Base-by-base conservation (phyloP, 441 rosid genomes). In the Gossypium schwendimanii region DNA sequence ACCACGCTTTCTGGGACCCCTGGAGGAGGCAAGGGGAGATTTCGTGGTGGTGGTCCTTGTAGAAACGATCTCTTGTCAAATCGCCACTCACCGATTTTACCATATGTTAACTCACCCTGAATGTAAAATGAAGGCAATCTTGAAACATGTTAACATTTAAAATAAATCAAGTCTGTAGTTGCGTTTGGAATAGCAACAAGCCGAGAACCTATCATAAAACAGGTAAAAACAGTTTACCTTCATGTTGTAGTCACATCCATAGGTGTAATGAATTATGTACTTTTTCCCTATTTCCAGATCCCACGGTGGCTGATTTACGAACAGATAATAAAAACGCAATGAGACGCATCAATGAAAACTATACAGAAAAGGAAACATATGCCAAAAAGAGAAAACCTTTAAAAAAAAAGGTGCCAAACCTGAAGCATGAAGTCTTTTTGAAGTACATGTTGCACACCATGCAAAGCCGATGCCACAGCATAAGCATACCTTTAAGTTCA, bases 1-100 rank as follows among this genome's bases (percentile, higher is more conserved):
- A 89, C 94, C 87, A 89, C 94, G 77, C 91, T 87, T 80, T 89
- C 94, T 0, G 94, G 89, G 69, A 80, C 94, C 52, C 91, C 94
- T 0, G 63, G 87, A 72, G 94, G 91, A 33, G 91, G 94, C 84
- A 86, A 66, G 17, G 90, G 53, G 63, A 86, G 78, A 79, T 87
- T 89, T 74, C 75, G 83, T 0, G 91, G 90, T 2, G 86, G 94
- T 70, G 91, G 89, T 68, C 88, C 87, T 5, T 71, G 84, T 15
- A 86, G 80, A 79, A 81, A 79, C 12, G 91, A 80, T 81, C 94
- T 87, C 85, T 89, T 87, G 83, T 89, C 91, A 26, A 89, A 89
- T 78, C 91, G 81, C 91, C 94, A 89, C 80, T 87, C 90, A 1
- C 94, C 91, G 47, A 86, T 81, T 85, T 82, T 87, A 17, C 91